Percentiles rank a stretch among this genome's conserved stretches.
phyloP scores from a whole-genome alignment of 306 rosid genomes.

The Inga leiocalycina region DNA sequence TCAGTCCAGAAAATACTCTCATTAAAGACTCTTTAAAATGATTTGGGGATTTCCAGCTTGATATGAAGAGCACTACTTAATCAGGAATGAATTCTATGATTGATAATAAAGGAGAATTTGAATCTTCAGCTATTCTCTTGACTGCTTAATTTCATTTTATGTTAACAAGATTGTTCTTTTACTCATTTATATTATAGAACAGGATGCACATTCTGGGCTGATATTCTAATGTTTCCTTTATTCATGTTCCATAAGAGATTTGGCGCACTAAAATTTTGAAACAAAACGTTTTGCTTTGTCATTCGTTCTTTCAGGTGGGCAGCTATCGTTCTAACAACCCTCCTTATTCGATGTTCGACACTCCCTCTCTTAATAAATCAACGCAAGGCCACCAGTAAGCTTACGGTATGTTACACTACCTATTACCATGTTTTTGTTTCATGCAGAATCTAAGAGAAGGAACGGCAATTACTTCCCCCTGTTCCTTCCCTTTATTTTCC shows the following conservation, averaged over 20 bases:
- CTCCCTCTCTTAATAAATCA: slow-evolving; percentile 75
- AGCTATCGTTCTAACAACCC: slow-evolving; percentile 66
- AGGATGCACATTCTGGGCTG: slow-evolving; percentile 7
- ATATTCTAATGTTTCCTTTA: slow-evolving; percentile 10
- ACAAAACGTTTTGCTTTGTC: slow-evolving; percentile 9
- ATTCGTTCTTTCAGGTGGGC: slow-evolving; percentile 78
- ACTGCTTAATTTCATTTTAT: slow-evolving; percentile 5
- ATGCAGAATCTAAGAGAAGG: slow-evolving; percentile 21
- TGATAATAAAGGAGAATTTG: slow-evolving; percentile 10
- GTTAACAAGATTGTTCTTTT: slow-evolving; percentile 25
- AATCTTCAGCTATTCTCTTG: slow-evolving; percentile 12
- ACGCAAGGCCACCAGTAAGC: slow-evolving; percentile 78
- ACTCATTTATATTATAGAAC: slow-evolving; percentile 9
- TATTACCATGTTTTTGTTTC: slow-evolving; percentile 26
- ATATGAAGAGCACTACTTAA: not conserved
- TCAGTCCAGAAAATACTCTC: not conserved
- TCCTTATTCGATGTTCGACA: slow-evolving; percentile 67
- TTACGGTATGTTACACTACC: slow-evolving; percentile 60
- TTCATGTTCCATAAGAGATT: slow-evolving; percentile 13
- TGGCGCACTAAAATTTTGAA: slow-evolving; percentile 25
- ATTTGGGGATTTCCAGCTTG: not conserved
- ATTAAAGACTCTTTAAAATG: not conserved
- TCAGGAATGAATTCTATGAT: not conserved
- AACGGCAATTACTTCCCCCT: not conserved
- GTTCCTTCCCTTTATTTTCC: slow-evolving; percentile 12